Evolutionary conservation across 2,329 filamentous ascomycete species (phyloP).

Genomic region (Colletotrichum liriopes): DNA sequence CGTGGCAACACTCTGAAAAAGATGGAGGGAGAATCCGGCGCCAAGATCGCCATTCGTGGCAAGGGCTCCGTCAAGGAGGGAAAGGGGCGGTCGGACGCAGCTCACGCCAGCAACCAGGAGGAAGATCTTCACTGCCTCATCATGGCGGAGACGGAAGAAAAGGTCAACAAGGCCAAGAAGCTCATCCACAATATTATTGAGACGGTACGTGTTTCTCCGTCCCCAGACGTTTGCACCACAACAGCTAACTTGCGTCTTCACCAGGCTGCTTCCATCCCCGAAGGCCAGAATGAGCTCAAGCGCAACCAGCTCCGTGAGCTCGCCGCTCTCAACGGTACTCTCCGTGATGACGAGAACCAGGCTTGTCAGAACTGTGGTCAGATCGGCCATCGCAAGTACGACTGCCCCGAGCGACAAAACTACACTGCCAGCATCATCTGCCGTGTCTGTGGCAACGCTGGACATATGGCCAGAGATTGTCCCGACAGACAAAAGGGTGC

Average conservation of each 20-base stretch:
- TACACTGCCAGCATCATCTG: conserved; percentile 99
- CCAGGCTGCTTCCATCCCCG: conserved; percentile 96
- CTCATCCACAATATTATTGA: conserved; percentile 99
- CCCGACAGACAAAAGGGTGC: conserved; percentile 92
- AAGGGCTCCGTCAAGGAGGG: conserved; percentile 99
- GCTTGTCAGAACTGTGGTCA: conserved; percentile 99
- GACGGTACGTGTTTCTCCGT: conserved; percentile 76
- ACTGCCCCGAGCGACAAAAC: conserved; percentile 97
- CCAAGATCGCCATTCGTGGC: conserved; percentile 99
- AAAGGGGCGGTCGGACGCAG: conserved; percentile 98
- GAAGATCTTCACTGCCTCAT: conserved; percentile 99
- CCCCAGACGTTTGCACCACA: conserved; percentile 1
- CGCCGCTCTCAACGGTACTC: conserved; percentile 96
- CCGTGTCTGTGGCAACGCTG: conserved; percentile 96
- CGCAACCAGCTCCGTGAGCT: conserved; percentile 98
- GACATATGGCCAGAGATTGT: conserved; percentile 98
- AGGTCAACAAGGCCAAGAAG: conserved; percentile 99
- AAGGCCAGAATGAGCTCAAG: conserved; percentile 99
- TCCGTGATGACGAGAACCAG: conserved; percentile 99
- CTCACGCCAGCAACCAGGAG: conserved; percentile 99
- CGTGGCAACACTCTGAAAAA: conserved; percentile 99
- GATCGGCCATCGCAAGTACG: conserved; percentile 98
- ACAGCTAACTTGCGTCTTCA: conserved; percentile 45
- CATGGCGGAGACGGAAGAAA: conserved; percentile 99
- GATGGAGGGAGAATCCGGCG: conserved; percentile 97